Evolutionary conservation across 1,139 yeast genomes (phyloP), one percentile per base, ranked within the genome.

Genomic region (Pichia sp.): DNA sequence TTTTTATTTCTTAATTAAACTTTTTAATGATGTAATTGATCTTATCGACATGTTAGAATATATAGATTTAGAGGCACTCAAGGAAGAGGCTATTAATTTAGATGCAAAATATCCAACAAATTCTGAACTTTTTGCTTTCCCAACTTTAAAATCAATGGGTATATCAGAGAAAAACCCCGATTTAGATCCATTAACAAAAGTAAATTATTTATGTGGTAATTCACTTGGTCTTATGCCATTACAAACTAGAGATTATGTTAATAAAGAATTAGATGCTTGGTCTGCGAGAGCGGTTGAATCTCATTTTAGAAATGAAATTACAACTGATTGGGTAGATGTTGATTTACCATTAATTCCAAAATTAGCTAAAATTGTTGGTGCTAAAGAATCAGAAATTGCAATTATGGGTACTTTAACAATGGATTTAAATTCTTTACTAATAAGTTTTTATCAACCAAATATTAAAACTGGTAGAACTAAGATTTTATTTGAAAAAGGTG

Each of bases 181-280:
- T 16, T 30, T 39, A 6, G 38, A 43, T 20, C 30, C 42, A 8
- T 35, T 43, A 8, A 35, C 48, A 1, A 41, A 41, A 28, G 59
- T 73, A 23, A 70, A 78, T 29, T 86, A 90, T 60, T 69, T 90
- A 43, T 87, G 96, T 64, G 97, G 97, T 6, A 89, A 90, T 65
- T 87, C 96, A 9, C 74, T 90, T 8, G 97, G 97, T 0, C 67
- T 90, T 48, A 85, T 87, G 94, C 97, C 97, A 0, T 68, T 66
- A 43, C 58, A 68, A 4, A 81, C 89, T 0, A 69, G 76, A 28
- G 54, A 55, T 2, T 85, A 87, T 23, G 69, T 90, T 12, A 65
- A 65, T 40, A 71, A 68, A 33, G 97, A 90, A 63, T 67, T 90
- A 37, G 75, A 78, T 50, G 95, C 94, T 0, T 90, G 97, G 97